Evolutionary conservation across 192 early-diverging fungal species (phyloP), one percentile per base, ranked within the genome.

Genomic region (Podila clonocystis): DNA sequence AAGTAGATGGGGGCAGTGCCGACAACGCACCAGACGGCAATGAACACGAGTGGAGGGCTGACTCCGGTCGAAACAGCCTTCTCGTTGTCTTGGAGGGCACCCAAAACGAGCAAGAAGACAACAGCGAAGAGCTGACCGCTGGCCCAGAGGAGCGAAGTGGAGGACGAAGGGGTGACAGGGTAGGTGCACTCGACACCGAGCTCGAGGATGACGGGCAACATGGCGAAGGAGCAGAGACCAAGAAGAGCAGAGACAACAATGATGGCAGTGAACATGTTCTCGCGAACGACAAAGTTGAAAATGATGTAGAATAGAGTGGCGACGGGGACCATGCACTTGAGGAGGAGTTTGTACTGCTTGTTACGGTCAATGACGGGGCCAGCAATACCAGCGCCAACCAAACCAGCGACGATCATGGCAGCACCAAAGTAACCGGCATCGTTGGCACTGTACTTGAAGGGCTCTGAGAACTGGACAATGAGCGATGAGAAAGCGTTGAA

Each of bases 341-440:
- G 26, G 7, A 88, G 52, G 8, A 71, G 36, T 31, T 82, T 85
- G 71, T 89, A 89, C 49, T 72, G 75, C 72, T 90, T 90, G 31
- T 86, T 89, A 17, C 74, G 67, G 67, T 92, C 91, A 61, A 91
- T 82, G 30, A 89, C 73, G 19, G 82, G 72, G 4, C 86, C 85
- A 15, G 87, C 74, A 30, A 84, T 59, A n/a, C 84, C 74, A 13
- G 91, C 87, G 30, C 88, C 85, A 11, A 92, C 76, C 20, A 92
- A 60, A 48, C 91, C 91, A 62, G 83, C 86, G n/a, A 87, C 74
- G 63, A 92, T 82, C 70, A 86, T 87, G 20, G 84, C 83, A 0
- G 85, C 86, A 22, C 88, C 91, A 67, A 91, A 76, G 45, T 82
- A 87, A 13, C 91, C 90, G 12, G 83, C 84, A 33, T 87, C 86